Evolutionary conservation across 495 filamentous ascomycete genomes (phyloP).

Genomic region (Talaromyces adpressus): DNA sequence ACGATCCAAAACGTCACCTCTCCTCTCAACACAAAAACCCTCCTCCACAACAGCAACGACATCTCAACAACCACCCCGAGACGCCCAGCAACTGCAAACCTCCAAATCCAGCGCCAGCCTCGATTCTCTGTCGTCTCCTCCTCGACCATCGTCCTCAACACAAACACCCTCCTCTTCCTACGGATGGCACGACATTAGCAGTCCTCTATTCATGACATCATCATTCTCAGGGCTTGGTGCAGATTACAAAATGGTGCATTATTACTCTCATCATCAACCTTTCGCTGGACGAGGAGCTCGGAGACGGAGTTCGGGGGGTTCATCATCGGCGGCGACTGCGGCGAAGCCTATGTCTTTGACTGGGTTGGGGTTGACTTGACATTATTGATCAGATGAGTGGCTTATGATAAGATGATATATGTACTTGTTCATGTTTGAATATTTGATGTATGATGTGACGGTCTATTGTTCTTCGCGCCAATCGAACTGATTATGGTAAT

Average conservation of each 20-base stretch:
- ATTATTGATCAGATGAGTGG: not conserved
- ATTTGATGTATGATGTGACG: not conserved
- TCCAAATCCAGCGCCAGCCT: slow-evolving; percentile 4
- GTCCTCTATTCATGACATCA: slow-evolving; percentile 5
- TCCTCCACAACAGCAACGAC: not conserved
- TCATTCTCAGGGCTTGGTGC: not conserved
- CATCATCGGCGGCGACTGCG: not conserved
- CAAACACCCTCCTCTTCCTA: not conserved
- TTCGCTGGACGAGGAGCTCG: not conserved
- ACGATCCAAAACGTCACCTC: slow-evolving; percentile 7
- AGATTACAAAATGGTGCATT: slow-evolving; percentile 3
- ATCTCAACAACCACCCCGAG: not conserved
- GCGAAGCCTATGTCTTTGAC: slow-evolving; percentile 2
- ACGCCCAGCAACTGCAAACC: not conserved
- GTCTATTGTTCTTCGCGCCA: not conserved
- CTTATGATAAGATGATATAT: not conserved
- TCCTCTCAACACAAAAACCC: not conserved
- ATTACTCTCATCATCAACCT: not conserved
- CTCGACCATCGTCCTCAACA: not conserved
- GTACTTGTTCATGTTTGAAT: not conserved
- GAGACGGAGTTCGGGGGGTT: slow-evolving; percentile 1
- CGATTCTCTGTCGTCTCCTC: not conserved
- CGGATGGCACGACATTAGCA: not conserved
- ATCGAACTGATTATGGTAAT: not conserved
- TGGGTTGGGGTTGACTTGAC: not conserved